These are phyloP conservation scores for Auxenochlorella protothecoides DNA, from an alignment of 139 green algal genomes.

Conservation along the genomic window DNA sequence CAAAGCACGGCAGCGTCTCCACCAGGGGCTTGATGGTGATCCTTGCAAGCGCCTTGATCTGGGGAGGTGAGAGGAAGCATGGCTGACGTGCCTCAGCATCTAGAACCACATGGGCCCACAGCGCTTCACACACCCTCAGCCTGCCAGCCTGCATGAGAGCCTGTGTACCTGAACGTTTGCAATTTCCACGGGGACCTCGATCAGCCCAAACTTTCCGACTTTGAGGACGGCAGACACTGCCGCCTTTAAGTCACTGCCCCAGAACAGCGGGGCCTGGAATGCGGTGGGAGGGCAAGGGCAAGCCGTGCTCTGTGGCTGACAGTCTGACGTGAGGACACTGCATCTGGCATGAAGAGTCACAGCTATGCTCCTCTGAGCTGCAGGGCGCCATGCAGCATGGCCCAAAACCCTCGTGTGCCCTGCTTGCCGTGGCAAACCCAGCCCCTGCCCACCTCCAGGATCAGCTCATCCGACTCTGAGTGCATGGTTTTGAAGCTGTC, in stretches of 20 bases:
- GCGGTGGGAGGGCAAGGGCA: background rate
- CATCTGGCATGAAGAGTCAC: background rate
- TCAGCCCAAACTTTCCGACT: conserved; percentile 1
- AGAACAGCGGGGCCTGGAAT: conserved; percentile 44
- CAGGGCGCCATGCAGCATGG: background rate
- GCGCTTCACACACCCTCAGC: background rate
- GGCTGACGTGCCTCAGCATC: background rate
- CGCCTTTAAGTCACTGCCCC: conserved; percentile 42
- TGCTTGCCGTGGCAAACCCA: background rate
- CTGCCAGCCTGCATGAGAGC: too few species aligned
- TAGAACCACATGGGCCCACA: background rate
- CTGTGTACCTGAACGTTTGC: conserved; percentile 16
- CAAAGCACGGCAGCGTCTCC: conserved; percentile 66
- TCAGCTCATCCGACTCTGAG: conserved; percentile 50
- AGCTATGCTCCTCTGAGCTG: background rate
- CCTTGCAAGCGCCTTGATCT: conserved; percentile 35
- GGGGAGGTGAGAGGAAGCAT: background rate
- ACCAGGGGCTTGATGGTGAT: conserved; percentile 59
- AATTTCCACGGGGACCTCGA: conserved; percentile 39
- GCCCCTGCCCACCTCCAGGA: conserved; percentile 28
- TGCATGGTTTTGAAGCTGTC: conserved; percentile 53
- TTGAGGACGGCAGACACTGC: conserved; percentile 19
- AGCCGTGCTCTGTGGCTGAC: background rate
- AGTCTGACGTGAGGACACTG: background rate
- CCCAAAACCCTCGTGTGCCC: background rate